A percentile compares a stretch with the other conserved stretches of the same genome.
These are phyloP conservation scores for Geosmithia putterillii DNA, from an alignment of 2,329 filamentous ascomycete genomes.

Conservation along the genomic window DNA sequence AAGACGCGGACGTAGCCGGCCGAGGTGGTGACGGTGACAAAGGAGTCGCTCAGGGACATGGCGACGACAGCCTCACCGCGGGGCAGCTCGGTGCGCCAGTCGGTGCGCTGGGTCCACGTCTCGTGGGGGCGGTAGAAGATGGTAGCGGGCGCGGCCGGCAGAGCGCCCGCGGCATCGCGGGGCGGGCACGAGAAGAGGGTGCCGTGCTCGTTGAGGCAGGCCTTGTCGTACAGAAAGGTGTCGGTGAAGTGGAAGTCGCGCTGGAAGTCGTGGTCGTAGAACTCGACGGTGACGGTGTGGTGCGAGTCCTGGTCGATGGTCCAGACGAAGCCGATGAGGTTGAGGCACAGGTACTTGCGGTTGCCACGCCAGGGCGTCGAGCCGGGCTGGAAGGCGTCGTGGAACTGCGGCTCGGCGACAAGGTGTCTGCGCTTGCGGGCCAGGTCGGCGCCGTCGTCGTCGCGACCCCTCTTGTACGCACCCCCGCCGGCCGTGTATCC, in stretches of 20 bases:
- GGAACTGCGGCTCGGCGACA: slow-evolving; percentile 55
- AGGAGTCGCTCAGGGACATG: slow-evolving; percentile 84
- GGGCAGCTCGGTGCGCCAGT: slow-evolving; percentile 86
- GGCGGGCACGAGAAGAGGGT: slow-evolving; percentile 75
- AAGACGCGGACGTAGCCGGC: slow-evolving; percentile 85
- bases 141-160: slow-evolving; percentile 38
- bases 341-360: slow-evolving; percentile 84
- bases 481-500: slow-evolving; percentile 49
- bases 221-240: slow-evolving; percentile 90
- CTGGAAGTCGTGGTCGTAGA: slow-evolving; percentile 88
- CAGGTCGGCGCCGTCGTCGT: slow-evolving; percentile 35
- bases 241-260: slow-evolving; percentile 97
- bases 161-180: slow-evolving; percentile 32
- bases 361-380: slow-evolving; percentile 95
- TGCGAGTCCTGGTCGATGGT: slow-evolving; percentile 91
- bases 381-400: slow-evolving; percentile 83
- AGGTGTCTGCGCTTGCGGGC: slow-evolving; percentile 37
- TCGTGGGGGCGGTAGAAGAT: slow-evolving; percentile 98
- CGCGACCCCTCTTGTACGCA: slow-evolving; percentile 33
- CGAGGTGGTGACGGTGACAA: slow-evolving; percentile 78
- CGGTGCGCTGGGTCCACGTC: slow-evolving; percentile 81
- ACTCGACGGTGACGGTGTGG: slow-evolving; percentile 91
- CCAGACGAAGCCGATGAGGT: slow-evolving; percentile 90
- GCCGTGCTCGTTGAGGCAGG: slow-evolving; percentile 77
- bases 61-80: slow-evolving; percentile 75